Base-by-base conservation (phyloP, 441 rosid genomes). In the Erysimum cheiri region DNA sequence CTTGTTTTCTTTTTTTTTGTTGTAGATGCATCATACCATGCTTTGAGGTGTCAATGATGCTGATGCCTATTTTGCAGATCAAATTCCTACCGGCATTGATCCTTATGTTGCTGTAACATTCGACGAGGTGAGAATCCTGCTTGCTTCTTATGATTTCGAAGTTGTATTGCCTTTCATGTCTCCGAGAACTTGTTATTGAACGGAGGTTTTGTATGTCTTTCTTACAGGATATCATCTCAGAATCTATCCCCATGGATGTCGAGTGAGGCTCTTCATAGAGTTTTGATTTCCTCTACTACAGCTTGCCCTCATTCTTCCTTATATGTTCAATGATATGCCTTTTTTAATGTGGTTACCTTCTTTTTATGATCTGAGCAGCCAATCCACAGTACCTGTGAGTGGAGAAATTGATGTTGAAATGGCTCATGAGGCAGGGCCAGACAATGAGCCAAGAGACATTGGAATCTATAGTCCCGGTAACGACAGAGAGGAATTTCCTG, bases 41-140 rank as follows among this genome's bases (percentile, higher is more conserved):
- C 14, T 67, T 62, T 10, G 0, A 26, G n/a, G 22, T 67, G 29
- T 69, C 44, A 37, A 9, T 60, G 13, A 9, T 70, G 37, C 0
- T 36, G 41, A 15, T 31, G 44, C 14, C 36, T 4, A 5, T 46
- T 49, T 41, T 50, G 33, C 80, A 82, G 97, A 90, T 81, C 98
- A 92, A 78, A 79, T 85, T 76, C 94, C 88, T 37, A 57, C 72
- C 14, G 85, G 77, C 6, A 4, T 71, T 54, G 88, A 90, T 77
- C 82, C 86, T 78, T 91, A 84, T 71, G 84, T 89, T 72, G 83
- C 85, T 49, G 47, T 91, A 69, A 62, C 86, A 14, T 83, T 95
- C 53, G 91, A 88, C 47, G 96, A 92, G 84, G 97, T 88, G 46
- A 61, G 44, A 19, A 10, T 17, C 15, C 57, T 39, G 8, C 58